phyloP scores from a whole-genome alignment of 1,284 basidiomycete genomes.

The Ustilago bromivora region DNA sequence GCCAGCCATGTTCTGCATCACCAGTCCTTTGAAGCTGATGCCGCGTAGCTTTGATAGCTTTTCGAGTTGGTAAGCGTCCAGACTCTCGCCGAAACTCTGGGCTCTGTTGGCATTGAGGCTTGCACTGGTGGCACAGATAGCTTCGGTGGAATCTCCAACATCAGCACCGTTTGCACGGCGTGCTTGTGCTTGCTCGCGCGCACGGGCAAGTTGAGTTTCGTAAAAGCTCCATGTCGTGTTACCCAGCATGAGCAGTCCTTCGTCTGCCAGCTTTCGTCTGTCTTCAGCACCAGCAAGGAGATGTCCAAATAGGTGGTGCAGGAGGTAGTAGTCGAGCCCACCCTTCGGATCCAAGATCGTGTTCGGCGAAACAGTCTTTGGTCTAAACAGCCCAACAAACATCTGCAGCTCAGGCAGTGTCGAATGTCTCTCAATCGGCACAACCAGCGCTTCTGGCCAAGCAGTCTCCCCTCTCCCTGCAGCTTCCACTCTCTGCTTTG shows the following conservation, averaged over 20 bases:
- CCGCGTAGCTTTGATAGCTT: constrained; percentile 27
- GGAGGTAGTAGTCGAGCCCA: constrained; percentile 48
- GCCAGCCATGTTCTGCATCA: constrained; percentile 54
- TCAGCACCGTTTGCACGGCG: constrained; percentile 1
- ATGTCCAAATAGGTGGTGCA: constrained; percentile 48
- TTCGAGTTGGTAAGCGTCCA: constrained; percentile 30
- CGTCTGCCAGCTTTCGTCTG: constrained; percentile 22
- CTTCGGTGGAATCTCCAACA: constrained; percentile 33
- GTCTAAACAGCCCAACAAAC: constrained; percentile 80
- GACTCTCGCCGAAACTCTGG: constrained; percentile 16
- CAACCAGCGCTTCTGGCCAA: constrained; percentile 42
- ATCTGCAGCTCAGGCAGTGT: constrained; percentile 83
- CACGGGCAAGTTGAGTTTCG: constrained; percentile 36
- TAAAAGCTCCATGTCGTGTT: constrained; percentile 45
- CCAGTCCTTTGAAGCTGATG: constrained; percentile 41
- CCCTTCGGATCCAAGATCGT: constrained; percentile 46
- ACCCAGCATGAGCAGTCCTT: constrained; percentile 42
- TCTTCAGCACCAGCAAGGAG: constrained; percentile 29
- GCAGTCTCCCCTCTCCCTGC: constrained; percentile 34
- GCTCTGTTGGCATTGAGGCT: constrained; percentile 2
- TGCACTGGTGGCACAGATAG: constrained; percentile 9
- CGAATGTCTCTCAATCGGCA: constrained; percentile 84
- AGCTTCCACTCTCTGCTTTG: constrained; percentile 71
- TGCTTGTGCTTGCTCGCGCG: constrained; percentile 22
- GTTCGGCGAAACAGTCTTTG: constrained; percentile 46